Base-by-base conservation (phyloP, 257 asterid species). In the Striga asiatica region DNA sequence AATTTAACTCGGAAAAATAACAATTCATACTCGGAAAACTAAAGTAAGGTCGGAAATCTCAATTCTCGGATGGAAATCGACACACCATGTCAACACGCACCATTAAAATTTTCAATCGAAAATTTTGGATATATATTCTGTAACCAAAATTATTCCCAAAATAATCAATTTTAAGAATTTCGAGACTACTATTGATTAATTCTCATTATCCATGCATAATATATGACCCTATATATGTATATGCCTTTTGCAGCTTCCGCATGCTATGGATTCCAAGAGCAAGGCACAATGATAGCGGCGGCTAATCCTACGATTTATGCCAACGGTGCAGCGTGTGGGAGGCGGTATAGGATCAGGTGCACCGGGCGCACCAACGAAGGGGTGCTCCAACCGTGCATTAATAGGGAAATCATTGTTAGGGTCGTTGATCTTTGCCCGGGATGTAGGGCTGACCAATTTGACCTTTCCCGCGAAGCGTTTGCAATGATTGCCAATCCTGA, bases 211-310 rank as follows among this genome's bases (percentile, higher is more conserved):
- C n/a, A n/a, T n/a, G n/a, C n/a, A n/a, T n/a, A n/a, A n/a, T 3
- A 10, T 35, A 12, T 12, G 14, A 9, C 4, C n/a, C n/a, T n/a
- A n/a, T n/a, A n/a, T n/a, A n/a, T n/a, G n/a, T n/a, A n/a, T n/a
- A n/a, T n/a, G n/a, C n/a, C n/a, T n/a, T n/a, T 48, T 65, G 52
- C 69, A 78, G 89, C 89, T 5, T 78, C 85, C 2, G 50, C 81
- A 8, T 81, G 89, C 63, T 66, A 66, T 52, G 85, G 83, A 3
- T 43, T 0, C 18, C 34, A 54, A 21, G 56, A 64, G 25, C 68
- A 54, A 2, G 81, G 83, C 0, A 45, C 60, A 7, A 5, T 75
- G 67, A 65, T 78, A 21, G 89, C 81, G 0, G 81, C 85, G 0
- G 85, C 76, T 0, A 62, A 42, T 19, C 34, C 60, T 0, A 59